These are phyloP conservation scores for Termitomyces sp. DNA, from an alignment of 768 basidiomycete genomes.

Conservation along the genomic window DNA sequence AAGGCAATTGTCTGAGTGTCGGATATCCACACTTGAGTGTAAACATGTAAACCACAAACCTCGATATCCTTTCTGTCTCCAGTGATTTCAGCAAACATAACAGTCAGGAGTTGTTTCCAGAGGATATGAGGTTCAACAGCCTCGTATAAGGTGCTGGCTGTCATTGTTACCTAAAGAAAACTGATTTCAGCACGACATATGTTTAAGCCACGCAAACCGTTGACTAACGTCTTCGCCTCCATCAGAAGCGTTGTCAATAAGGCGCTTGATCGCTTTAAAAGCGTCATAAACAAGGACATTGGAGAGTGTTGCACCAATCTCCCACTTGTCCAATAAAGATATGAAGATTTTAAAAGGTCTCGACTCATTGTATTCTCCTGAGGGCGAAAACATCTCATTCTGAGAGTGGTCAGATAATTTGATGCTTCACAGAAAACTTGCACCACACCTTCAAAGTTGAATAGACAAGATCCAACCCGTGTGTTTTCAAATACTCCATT, in stretches of 20 bases:
- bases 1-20: background rate
- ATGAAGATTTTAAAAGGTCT: conserved; percentile 96
- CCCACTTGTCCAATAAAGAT: conserved; percentile 94
- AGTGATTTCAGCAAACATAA: conserved; percentile 51
- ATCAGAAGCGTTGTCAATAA: conserved; percentile 48
- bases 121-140: conserved; percentile 85
- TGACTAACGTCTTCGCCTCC: conserved; percentile 56
- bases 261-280: conserved; percentile 62
- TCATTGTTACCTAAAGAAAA: conserved; percentile 58
- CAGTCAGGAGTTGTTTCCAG: conserved; percentile 72
- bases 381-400: conserved; percentile 74
- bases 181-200: background rate
- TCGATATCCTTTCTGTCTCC: conserved; percentile 39
- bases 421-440: background rate
- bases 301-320: conserved; percentile 81
- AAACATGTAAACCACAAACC: conserved; percentile 25
- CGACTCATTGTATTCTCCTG: conserved; percentile 69
- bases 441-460: conserved; percentile 58
- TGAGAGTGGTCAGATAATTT: conserved; percentile 23
- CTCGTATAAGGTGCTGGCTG: conserved; percentile 86
- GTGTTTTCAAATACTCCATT: conserved; percentile 57
- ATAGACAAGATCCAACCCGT: conserved; percentile 70
- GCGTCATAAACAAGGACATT: conserved; percentile 76
- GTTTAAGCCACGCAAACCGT: background rate
- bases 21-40: background rate